phyloP scores from a whole-genome alignment of 768 basidiomycete genomes.

The Auricularia sp. region DNA sequence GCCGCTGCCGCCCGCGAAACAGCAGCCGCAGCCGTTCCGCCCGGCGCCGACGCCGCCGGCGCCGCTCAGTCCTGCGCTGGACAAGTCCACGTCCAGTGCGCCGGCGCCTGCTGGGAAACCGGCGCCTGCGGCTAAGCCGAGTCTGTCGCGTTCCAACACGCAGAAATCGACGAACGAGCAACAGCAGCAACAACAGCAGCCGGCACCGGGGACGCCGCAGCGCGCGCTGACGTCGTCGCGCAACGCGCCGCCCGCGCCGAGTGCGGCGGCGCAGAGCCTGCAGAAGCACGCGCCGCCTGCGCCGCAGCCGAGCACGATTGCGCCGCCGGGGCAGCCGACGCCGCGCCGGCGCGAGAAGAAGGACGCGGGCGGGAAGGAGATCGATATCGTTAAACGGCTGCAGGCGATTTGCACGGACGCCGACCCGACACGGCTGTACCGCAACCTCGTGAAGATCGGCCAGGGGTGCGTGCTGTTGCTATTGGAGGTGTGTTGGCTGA shows the following conservation, averaged over 20 bases:
- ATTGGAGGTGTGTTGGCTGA: background rate
- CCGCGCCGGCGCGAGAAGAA: slow-evolving; percentile 82
- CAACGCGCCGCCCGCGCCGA: slow-evolving; percentile 36
- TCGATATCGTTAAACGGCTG: slow-evolving; percentile 80
- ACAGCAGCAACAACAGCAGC: slow-evolving; percentile 17
- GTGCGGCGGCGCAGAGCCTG: slow-evolving; percentile 43
- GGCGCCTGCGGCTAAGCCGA: slow-evolving; percentile 2
- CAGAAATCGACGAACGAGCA: slow-evolving; percentile 1
- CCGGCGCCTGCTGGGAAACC: slow-evolving; percentile 34
- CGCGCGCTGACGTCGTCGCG: slow-evolving; percentile 14
- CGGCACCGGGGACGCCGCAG: slow-evolving; percentile 50
- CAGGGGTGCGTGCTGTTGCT: slow-evolving; percentile 64
- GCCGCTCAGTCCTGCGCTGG: slow-evolving; percentile 55
- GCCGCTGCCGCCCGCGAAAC: slow-evolving; percentile 16
- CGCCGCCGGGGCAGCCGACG: slow-evolving; percentile 57
- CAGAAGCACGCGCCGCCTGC: slow-evolving; percentile 19
- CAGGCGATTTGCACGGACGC: slow-evolving; percentile 95
- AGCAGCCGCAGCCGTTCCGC: slow-evolving; percentile 37
- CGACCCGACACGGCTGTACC: slow-evolving; percentile 88
- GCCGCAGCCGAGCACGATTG: slow-evolving; percentile 42
- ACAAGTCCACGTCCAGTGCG: slow-evolving; percentile 43
- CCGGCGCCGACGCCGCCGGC: slow-evolving; percentile 68
- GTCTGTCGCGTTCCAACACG: background rate
- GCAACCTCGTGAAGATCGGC: slow-evolving; percentile 91
- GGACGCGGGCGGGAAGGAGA: slow-evolving; percentile 37